Evolutionary conservation across 176 grass and related monocot species (phyloP), one percentile per base, ranked within the genome.

Genomic region (Triticum turgidum): DNA sequence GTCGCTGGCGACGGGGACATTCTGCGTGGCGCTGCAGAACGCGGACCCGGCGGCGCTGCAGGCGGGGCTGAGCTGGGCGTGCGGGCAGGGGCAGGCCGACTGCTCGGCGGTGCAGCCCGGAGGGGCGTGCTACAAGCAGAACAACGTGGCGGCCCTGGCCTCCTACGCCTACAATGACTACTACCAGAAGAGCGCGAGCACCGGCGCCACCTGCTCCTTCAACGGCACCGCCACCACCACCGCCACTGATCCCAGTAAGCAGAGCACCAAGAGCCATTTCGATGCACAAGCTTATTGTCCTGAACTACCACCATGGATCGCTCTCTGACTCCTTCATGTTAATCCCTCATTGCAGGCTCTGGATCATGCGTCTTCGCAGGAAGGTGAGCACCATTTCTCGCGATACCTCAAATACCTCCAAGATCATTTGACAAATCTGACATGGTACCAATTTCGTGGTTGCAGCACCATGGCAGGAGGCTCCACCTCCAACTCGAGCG

Each of bases 161-260:
- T 95, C 96, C 80, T 98, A 93, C 80, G 96, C 96, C 58, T 98
- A 90, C 83, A 98, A 98, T 62, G 93, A 98, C 73, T 98, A 98
- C 85, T 98, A 91, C 84, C 89, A 95, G 9, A 89, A 83, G 65
- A 83, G 24, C 20, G 22, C 80, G 7, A 42, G 20, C 71, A 84
- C 77, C 61, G 93, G 95, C 30, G 95, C 87, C n/a, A 92, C 91
- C 62, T 98, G 96, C 90, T 89, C 65, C 25, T 98, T 98, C 89
- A 93, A 84, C 47, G 90, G 88, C 87, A 98, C 93, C 2, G 96
- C 93, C 37, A 82, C 59, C 9, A 83, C 80, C 5, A 90, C 89
- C 3, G 37, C 62, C 67, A 91, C 33, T 6, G 93, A 98, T 72
- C 96, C 96, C 41, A 98, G 95, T 98, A 93, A 90, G 73, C 64